These are phyloP conservation scores for Chrysochromulina tobinii DNA, from an alignment of 78 protist species.

Conservation along the genomic window DNA sequence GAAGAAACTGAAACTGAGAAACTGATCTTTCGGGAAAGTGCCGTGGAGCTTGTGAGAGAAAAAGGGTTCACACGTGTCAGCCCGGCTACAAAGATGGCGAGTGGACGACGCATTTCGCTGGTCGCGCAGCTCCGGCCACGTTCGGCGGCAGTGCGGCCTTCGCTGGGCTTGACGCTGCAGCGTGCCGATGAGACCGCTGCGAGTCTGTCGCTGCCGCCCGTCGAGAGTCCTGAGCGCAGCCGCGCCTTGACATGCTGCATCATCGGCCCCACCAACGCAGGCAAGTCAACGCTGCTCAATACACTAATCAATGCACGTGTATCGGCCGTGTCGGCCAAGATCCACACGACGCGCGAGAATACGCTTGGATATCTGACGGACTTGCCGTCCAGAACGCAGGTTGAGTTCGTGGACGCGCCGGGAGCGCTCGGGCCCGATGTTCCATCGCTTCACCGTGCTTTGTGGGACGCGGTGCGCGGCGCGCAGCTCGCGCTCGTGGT, in stretches of 20 bases:
- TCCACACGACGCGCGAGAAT: background rate
- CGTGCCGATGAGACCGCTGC: too few species aligned
- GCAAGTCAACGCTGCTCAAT: background rate
- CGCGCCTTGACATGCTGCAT: background rate
- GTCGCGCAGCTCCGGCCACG: too few species aligned
- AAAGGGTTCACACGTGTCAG: too few species aligned
- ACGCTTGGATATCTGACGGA: background rate
- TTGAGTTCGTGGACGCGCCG: background rate
- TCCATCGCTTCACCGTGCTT: background rate
- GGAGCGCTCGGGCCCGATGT: background rate
- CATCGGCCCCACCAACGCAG: background rate
- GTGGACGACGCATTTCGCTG: too few species aligned
- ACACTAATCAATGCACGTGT: background rate
- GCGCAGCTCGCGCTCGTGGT: background rate
- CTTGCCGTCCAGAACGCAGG: background rate
- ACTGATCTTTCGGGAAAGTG: too few species aligned
- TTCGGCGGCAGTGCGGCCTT: too few species aligned
- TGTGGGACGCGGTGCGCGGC: background rate
- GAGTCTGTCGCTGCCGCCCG: too few species aligned
- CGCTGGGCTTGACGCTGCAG: too few species aligned
- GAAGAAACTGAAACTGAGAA: too few species aligned
- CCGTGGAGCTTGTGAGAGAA: too few species aligned
- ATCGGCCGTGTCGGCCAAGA: background rate
- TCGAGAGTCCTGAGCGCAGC: too few species aligned
- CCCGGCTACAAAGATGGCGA: too few species aligned